Evolutionary conservation across 176 grass and related monocot genomes (phyloP).

Genomic region (Coix lacrymajobi): DNA sequence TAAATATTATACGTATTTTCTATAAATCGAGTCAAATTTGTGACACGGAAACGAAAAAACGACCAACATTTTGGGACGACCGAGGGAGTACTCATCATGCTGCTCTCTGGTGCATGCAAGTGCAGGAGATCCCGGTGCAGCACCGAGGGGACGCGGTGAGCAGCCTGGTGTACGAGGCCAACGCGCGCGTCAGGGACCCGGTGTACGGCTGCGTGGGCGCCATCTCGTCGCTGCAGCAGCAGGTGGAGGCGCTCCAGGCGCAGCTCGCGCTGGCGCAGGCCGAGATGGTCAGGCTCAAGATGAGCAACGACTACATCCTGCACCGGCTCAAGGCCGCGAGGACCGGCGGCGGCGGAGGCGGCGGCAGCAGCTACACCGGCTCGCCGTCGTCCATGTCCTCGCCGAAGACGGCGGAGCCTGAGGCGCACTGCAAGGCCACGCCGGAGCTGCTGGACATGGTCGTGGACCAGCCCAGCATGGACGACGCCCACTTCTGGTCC

Average conservation of each 20-base stretch:
- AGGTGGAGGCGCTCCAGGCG: constrained; percentile 81
- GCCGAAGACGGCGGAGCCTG: constrained; percentile 33
- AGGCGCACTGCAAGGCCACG: constrained; percentile 22
- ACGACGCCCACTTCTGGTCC: constrained; percentile 40
- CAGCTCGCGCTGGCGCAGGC: constrained; percentile 92
- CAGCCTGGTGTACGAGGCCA: constrained; percentile 98
- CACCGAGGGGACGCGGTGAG: constrained; percentile 95
- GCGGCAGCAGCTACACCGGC: constrained; percentile 27
- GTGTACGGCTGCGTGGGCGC: constrained; percentile 94
- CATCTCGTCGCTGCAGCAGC: constrained; percentile 91
- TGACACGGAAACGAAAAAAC: too few relatives aligned
- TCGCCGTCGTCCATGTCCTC: constrained; percentile 56
- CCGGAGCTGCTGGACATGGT: constrained; percentile 29
- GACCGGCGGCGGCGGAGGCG: neutral
- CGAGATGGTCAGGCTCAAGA: constrained; percentile 68
- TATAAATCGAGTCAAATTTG: too few relatives aligned
- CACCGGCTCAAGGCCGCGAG: constrained; percentile 31
- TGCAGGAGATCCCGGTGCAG: constrained; percentile 78
- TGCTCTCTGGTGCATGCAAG: constrained; percentile 7
- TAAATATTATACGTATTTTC: too few relatives aligned
- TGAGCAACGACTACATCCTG: constrained; percentile 51
- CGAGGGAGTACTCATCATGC: too few relatives aligned
- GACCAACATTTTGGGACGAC: too few relatives aligned
- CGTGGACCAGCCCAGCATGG: constrained; percentile 29
- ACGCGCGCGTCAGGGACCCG: constrained; percentile 84